Evolutionary conservation across 1,139 yeast species (phyloP), one percentile per base, ranked within the genome.

Genomic region (Candida sp.): DNA sequence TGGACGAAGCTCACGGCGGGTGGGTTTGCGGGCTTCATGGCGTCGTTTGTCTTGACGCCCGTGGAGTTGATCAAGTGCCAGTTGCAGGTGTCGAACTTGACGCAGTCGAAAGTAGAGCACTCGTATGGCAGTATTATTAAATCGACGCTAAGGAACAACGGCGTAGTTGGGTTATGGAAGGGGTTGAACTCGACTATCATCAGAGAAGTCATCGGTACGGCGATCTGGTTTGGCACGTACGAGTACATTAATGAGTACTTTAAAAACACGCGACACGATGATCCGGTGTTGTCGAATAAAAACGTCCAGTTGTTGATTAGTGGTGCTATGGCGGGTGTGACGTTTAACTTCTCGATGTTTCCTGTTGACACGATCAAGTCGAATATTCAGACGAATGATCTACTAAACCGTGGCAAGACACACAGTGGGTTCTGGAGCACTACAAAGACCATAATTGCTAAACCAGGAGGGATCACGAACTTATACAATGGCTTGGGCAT

Each of bases 301-400:
- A 78, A 83, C 7, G 62, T 78, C 53, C 89, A 88, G 59, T 68
- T 86, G 28, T 72, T 93, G 61, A 52, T 79, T 1, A 85, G 96
- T 54, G 98, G 99, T 48, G 97, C 97, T 0, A 67, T 81, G 50
- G 97, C 98, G 0, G 99, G 98, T 30, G 70, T 91, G 3, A 77
- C 86, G 12, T 93, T 91, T 68, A 92, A 93, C 63, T 74, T 88
- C 9, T 81, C 90, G 7, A 77, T 90, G 52, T 93, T 87, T 67
- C 99, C 99, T 0, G 88, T 92, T 1, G 99, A 94, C 65, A 92
- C 98, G 1, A 81, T 93, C 54, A 93, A 93, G 68, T 86, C 94
- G 5, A 84, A 90, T 49, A 87, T 93, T 73, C 99, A 93, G 69
- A 92, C 97, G 0, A 73, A 77, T 51, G 69, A 68, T 51, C 58